These are phyloP conservation scores for Salmacisia buchloeana DNA, from an alignment of 1,284 basidiomycete species.

Conservation along the genomic window DNA sequence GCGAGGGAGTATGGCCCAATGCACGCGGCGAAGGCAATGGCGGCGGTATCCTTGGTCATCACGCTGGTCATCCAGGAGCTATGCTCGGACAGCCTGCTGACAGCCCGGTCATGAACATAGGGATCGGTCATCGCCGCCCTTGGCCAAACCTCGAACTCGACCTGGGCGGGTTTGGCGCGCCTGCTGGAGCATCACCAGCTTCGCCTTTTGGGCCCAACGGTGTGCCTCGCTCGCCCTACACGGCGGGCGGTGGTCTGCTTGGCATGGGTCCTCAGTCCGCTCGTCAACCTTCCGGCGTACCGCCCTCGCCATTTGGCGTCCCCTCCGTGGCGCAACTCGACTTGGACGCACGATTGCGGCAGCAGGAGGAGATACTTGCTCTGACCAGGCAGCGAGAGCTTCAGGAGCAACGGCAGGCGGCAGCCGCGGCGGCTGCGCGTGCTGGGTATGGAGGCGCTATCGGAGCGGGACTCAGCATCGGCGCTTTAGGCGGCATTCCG, in stretches of 20 bases:
- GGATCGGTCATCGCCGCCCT: neutral
- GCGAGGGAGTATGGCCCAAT: neutral
- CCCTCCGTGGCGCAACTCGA: constrained; percentile 16
- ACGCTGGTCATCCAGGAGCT: neutral
- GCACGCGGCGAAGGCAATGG: neutral
- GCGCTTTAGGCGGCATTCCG: constrained; percentile 16
- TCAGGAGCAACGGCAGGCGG: constrained; percentile 30
- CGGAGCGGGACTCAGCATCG: constrained; percentile 16
- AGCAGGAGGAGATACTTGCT: constrained; percentile 29
- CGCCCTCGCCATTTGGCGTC: constrained; percentile 23
- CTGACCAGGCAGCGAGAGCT: constrained; percentile 33
- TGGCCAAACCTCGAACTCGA: constrained; percentile 4
- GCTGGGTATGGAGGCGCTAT: constrained; percentile 14
- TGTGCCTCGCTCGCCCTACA: constrained; percentile 10
- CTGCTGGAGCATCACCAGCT: neutral
- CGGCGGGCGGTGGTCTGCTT: constrained; percentile 1
- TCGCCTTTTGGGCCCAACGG: neutral
- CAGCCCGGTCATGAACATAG: neutral
- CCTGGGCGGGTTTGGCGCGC: neutral
- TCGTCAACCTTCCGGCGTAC: neutral
- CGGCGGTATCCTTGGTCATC: neutral
- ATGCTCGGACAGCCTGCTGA: neutral
- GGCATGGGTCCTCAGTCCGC: constrained; percentile 2
- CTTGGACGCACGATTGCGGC: constrained; percentile 18
- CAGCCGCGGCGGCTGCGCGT: constrained; percentile 23